Conservation (phyloP, 2,329 filamentous ascomycete genomes). For the Plectosphaerella cucumerina region DNA sequence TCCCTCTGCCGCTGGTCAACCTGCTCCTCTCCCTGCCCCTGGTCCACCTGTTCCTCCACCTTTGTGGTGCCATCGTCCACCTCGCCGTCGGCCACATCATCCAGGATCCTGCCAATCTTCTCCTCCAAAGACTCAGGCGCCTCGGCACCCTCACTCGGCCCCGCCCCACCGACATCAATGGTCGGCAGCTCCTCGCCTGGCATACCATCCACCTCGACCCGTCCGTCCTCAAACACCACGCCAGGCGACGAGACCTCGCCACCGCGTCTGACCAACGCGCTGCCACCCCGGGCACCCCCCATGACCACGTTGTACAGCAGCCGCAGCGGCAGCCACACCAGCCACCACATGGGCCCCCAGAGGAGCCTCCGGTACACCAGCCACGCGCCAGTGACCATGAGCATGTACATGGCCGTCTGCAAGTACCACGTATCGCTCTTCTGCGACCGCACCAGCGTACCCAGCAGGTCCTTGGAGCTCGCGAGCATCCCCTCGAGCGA, state of each 20-base stretch:
- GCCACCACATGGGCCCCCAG: constrained; percentile 88
- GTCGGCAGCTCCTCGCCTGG: constrained; percentile 43
- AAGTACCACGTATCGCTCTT: constrained; percentile 99
- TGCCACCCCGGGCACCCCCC: constrained; percentile 39
- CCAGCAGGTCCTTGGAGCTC: constrained; percentile 70
- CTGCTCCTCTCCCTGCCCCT: constrained; percentile 11
- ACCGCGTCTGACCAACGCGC: constrained; percentile 38
- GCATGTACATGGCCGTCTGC: constrained; percentile 80
- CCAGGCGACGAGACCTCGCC: constrained; percentile 16
- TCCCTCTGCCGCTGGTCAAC: constrained; percentile 28
- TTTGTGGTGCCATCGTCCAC: too few species aligned
- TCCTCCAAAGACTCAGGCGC: constrained; percentile 41
- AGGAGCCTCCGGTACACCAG: constrained; percentile 78
- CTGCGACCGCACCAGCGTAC: constrained; percentile 76
- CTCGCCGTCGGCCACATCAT: constrained; percentile 17
- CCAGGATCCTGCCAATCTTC: constrained; percentile 51
- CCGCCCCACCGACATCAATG: constrained; percentile 37
- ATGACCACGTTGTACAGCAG: constrained; percentile 57
- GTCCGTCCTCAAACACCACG: constrained; percentile 20
- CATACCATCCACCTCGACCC: constrained; percentile 26
- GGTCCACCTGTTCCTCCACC: constrained; percentile 13
- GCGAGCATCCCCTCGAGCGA: constrained; percentile 73
- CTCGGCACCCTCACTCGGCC: constrained; percentile 17
- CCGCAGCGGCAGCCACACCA: constrained; percentile 78
- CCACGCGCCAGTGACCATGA: constrained; percentile 76